phyloP scores from a whole-genome alignment of 2,329 filamentous ascomycete species.

The Stagonosporopsis chrysanthemi region DNA sequence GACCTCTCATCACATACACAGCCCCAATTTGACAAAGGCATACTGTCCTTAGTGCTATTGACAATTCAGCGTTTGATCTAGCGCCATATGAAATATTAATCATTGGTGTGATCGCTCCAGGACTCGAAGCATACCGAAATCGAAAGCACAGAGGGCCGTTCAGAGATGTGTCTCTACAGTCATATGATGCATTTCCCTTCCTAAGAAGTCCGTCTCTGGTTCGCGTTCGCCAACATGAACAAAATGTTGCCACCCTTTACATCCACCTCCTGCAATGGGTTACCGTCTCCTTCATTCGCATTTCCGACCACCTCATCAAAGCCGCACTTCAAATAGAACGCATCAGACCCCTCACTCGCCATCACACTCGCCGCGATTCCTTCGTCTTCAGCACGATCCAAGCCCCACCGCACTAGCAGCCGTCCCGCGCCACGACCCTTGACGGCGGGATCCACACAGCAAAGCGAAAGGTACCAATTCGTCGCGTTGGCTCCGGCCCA shows the following conservation, averaged over 20 bases:
- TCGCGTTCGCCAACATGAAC: conserved; percentile 29
- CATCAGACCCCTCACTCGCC: conserved; percentile 50
- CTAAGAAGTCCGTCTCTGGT: background rate
- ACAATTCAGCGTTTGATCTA: too few relatives aligned
- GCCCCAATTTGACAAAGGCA: too few relatives aligned
- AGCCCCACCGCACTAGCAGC: conserved; percentile 53
- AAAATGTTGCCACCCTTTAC: conserved; percentile 44
- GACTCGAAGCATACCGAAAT: too few relatives aligned
- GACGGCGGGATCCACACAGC: conserved; percentile 51
- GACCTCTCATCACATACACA: too few relatives aligned
- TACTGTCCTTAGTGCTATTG: too few relatives aligned
- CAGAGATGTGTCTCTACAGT: background rate
- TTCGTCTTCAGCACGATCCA: conserved; percentile 49
- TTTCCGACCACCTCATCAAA: conserved; percentile 46
- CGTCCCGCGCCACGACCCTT: conserved; percentile 51
- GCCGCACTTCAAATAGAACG: conserved; percentile 51
- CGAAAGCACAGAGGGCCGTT: too few relatives aligned
- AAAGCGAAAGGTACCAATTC: conserved; percentile 51
- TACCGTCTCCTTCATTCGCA: conserved; percentile 43
- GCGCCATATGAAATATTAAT: too few relatives aligned
- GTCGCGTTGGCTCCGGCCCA: conserved; percentile 36
- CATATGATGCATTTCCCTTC: background rate
- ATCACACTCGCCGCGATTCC: conserved; percentile 52
- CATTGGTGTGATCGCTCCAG: too few relatives aligned
- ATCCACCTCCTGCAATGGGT: conserved; percentile 34